Evolutionary conservation across 768 basidiomycete genomes (phyloP), one percentile per base, ranked within the genome.

Genomic region (Solioccasus polychromus): DNA sequence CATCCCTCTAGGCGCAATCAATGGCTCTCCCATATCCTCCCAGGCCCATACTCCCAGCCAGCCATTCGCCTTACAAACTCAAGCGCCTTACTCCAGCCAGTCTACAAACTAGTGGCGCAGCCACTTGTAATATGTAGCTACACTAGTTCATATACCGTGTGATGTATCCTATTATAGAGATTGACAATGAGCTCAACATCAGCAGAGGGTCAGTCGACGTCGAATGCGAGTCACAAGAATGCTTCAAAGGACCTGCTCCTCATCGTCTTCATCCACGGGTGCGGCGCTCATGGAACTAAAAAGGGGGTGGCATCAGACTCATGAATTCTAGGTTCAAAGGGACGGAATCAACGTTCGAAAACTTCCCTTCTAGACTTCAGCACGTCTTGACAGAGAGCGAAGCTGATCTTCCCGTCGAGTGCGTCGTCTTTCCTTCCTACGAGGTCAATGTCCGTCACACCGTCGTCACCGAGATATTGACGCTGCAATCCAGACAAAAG

Each of bases 351-450:
- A 88, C 88, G 0, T 93, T 93, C 51, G 72, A 69, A 29, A 72
- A 75, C 45, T 97, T 96, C 55, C 93, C 93, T 2, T 74, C 82
- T 40, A 74, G 91, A 41, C 70, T 97, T 23, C 78, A 80, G 47
- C 89, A 95, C 58, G 66, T 92, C 34, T 71, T 95, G 5, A 70
- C 81, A 7, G 79, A 87, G 57, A 84, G 80, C 0, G 70, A 88
- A 20, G 62, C 70, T 3, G 68, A 77, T 30, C 66, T 79, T 5
- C 59, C 59, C 25, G 80, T 88, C 9, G 88, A 94, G 61, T 85
- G 78, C 49, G 67, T 84, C n/a, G 72, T 91, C 12, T 96, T 95
- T 59, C 93, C 93, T 19, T 83, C 82, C 2, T 97, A 95, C 55
- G 88, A 96, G 75, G 89, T 88, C 48, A 54, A 45, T 56, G 9